Evolutionary conservation across 1,284 basidiomycete species (phyloP), one percentile per base, ranked within the genome.

Genomic region (Phellinidium pouzarii): DNA sequence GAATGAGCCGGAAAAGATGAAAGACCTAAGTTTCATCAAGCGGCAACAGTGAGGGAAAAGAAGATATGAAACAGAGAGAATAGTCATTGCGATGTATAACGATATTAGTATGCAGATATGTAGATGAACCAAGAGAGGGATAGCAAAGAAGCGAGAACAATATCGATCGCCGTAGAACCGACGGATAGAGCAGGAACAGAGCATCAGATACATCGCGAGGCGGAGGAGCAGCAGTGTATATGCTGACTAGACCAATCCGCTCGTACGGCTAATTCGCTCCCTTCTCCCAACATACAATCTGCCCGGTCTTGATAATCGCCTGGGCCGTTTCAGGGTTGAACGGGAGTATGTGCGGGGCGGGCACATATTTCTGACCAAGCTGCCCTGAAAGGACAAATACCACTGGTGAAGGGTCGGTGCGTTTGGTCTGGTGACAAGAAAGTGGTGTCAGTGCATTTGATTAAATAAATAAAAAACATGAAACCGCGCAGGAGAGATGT

Each of bases 321-420:
- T 53, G 52, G 25, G 55, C 55, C 34, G 55, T 57, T 26, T 53
- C 55, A 11, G 52, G 51, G 22, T 55, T 57, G 41, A 53, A 57
- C 29, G 55, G 55, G 8, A 57, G 47, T 22, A 57, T 57, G 45
- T 53, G 38, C 29, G 55, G 55, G 17, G 55, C 55, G 7, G 46
- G 36, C 3, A 53, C 43, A n/a, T 14, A 34, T 25, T 36, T 53
- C 20, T 45, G 41, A 3, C 55, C 55, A 17, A 36, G 37, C 26
- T 51, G 55, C 9, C 55, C 55, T 17, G 52, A 38, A 26, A 57
- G 55, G 14, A 57, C 37, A 29, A 34, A 46, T 11, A 57, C 55
- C 6, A 23, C 36, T 2, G 46, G 41, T 8, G 40, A 31, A 11
- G 47, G 46, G n/a, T 57, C 55, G 20, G 47, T 31, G 17, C 55